A percentile compares a stretch with the other conserved stretches of the same genome.
Conservation (phyloP, 352 stramenopile genomes). For the Phytophthora ohioensis region DNA sequence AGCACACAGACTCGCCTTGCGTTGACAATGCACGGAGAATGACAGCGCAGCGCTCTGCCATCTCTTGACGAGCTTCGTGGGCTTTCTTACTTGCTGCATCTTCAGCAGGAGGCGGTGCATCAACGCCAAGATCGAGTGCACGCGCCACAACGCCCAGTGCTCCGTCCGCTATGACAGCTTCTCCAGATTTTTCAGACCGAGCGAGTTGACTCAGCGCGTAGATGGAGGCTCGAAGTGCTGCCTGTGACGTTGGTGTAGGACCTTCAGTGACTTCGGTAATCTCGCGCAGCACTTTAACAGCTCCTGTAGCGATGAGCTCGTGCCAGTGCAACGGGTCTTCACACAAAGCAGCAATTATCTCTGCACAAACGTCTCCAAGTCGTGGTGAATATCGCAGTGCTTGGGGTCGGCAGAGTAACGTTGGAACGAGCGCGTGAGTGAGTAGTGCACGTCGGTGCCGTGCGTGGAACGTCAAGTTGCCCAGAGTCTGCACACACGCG, state of each 20-base stretch:
- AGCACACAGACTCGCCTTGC: slow-evolving; percentile 48
- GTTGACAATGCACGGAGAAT: slow-evolving; percentile 78
- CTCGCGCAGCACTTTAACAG: slow-evolving; percentile 62
- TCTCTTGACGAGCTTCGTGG: slow-evolving; percentile 46
- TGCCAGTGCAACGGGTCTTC: slow-evolving; percentile 65
- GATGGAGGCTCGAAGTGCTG: slow-evolving; percentile 58
- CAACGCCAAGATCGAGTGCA: slow-evolving; percentile 36
- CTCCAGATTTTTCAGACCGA: slow-evolving; percentile 50
- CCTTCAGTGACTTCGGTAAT: slow-evolving; percentile 45
- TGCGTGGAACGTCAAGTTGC: slow-evolving; percentile 75
- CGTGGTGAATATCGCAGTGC: slow-evolving; percentile 45
- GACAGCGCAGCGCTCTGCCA: slow-evolving; percentile 71
- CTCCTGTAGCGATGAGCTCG: slow-evolving; percentile 61
- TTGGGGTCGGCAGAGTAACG: slow-evolving; percentile 47
- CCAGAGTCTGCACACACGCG: slow-evolving; percentile 70
- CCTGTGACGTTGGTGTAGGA: slow-evolving; percentile 10
- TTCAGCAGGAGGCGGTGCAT: not conserved
- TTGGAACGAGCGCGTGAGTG: slow-evolving; percentile 62
- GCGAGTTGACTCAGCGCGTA: slow-evolving; percentile 79
- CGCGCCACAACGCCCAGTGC: slow-evolving; percentile 66
- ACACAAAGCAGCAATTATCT: slow-evolving; percentile 73
- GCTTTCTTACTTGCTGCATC: slow-evolving; percentile 28
- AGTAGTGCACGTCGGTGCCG: slow-evolving; percentile 67
- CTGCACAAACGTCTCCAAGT: slow-evolving; percentile 69
- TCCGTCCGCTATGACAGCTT: slow-evolving; percentile 63